A percentile compares a stretch with the other conserved stretches of the same genome.
Evolutionary conservation across 768 basidiomycete species (phyloP).

Genomic region (Kwoniella shandongensis): DNA sequence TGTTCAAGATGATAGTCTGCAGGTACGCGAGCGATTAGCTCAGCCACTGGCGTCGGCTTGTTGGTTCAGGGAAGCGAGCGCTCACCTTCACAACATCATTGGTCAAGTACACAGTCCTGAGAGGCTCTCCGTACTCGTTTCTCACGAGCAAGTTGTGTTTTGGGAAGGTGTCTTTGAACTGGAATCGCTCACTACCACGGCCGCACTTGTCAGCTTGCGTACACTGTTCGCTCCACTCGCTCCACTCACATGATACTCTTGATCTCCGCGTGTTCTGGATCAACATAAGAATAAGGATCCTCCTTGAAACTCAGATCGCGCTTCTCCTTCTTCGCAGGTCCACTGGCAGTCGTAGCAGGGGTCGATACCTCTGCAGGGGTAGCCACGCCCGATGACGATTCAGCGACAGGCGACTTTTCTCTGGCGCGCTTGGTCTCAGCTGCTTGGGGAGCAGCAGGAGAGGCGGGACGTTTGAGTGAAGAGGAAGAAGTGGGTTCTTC

Average conservation of each 20-base stretch:
- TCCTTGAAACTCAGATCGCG: constrained; percentile 68
- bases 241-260: constrained; percentile 67
- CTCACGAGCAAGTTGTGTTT: constrained; percentile 76
- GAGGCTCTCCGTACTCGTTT: constrained; percentile 61
- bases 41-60: background rate
- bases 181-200: constrained; percentile 65
- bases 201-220: too few relatives aligned
- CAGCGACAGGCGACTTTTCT: constrained; percentile 17
- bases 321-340: constrained; percentile 36
- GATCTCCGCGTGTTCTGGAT: constrained; percentile 69
- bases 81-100: constrained; percentile 73
- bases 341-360: constrained; percentile 39
- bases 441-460: constrained; percentile 33
- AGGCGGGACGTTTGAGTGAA: constrained; percentile 38
- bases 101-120: constrained; percentile 79
- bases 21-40: background rate
- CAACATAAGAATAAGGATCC: constrained; percentile 82
- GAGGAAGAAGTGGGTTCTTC: constrained; percentile 13
- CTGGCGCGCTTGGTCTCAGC: constrained; percentile 13
- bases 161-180: constrained; percentile 71
- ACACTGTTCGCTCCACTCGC: too few relatives aligned
- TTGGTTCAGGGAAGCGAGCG: background rate
- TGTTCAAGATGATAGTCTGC: constrained; percentile 67
- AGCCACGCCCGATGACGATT: constrained; percentile 7
- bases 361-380: constrained; percentile 17